Evolutionary conservation across 768 basidiomycete species (phyloP), one percentile per base, ranked within the genome.

Genomic region (Hemileccinum rubropunctum): DNA sequence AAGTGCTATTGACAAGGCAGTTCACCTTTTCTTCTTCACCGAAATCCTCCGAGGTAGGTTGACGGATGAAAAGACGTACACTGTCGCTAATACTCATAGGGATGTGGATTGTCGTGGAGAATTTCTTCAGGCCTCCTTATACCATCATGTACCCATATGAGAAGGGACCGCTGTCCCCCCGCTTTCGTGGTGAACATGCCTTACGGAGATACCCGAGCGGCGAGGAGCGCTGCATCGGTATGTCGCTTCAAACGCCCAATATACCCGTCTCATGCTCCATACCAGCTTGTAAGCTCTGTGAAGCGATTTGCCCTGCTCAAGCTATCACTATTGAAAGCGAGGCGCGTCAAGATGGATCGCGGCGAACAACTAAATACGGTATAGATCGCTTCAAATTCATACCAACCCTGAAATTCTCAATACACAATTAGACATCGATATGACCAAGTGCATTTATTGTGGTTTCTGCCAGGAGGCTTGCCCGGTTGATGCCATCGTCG

Each of bases 391-490:
- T 49, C 21, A 5, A 28, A 40, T 35, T 51, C 36, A 14, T 23
- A 27, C 32, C 11, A 9, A 28, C 35, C 3, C 23, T n/a, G 9
- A 26, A 9, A 1, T 20, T 27, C 28, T 51, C 43, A 47, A 35
- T 10, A 23, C 6, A 37, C 41, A 45, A 45, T 26, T 57, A 95
- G 92, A 98, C 73, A 94, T 98, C 62, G 97, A 99, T 70, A 99
- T 99, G 97, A 99, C 97, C 52, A 98, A 95, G 78, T 98, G 97
- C 73, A 99, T 99, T 64, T 99, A 99, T 77, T 99, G 97, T 71
- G 97, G 97, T 47, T 98, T 98, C 79, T 98, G 97, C 71, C 95
- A 98, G 72, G 97, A 98, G 73, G 97, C 97, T 27, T 99, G 97
- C 69, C 97, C 97, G 2, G 97, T 98, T 50, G 97, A 98, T 72